Base-by-base conservation (phyloP, 1,139 yeast species). In the Nadsonia starkeyi-henricii region DNA sequence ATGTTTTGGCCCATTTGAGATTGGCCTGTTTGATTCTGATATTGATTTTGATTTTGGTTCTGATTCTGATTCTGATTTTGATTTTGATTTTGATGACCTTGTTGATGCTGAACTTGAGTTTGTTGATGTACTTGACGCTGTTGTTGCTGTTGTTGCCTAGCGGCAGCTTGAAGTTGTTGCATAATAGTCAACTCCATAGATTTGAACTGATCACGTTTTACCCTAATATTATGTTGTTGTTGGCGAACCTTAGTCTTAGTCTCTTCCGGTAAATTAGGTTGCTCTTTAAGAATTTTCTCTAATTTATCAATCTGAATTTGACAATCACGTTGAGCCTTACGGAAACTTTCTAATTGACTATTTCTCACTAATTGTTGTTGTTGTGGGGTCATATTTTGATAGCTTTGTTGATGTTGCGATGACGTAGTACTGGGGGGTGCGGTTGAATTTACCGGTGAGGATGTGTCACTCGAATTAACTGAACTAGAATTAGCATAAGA, bases 91-190 rank as follows among this genome's bases (percentile, higher is more conserved):
- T 37, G 57, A 44, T 44, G 52, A 43, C 21, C 49, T 45, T 49
- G 57, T n/a, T 41, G 45, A 45, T 50, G 56, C 47, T 20, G 52
- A 26, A 44, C 50, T 39, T 47, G 53, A 23, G 44, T 46, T 36
- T 45, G 50, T 28, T 28, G 45, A n/a, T n/a, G n/a, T n/a, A n/a
- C n/a, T n/a, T n/a, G n/a, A n/a, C n/a, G n/a, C 20, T 36, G 50
- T 19, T 54, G 58, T 17, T 55, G 57, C 47, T 55, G 56, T 42
- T 59, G 49, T 55, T 57, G 30, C 4, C 44, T 48, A n/a, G 44
- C 46, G 3, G 50, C 45, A 20, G 50, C 51, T 48, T 64, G 68
- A 37, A 63, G 64, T 48, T 64, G 59, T 47, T 59, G 62, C 48
- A 59, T 55, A 26, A 59, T 49, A 15, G 55, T 54, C 36, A 58